Base-by-base conservation (phyloP, 2,329 filamentous ascomycete species). In the Waltergamsia citrina region DNA sequence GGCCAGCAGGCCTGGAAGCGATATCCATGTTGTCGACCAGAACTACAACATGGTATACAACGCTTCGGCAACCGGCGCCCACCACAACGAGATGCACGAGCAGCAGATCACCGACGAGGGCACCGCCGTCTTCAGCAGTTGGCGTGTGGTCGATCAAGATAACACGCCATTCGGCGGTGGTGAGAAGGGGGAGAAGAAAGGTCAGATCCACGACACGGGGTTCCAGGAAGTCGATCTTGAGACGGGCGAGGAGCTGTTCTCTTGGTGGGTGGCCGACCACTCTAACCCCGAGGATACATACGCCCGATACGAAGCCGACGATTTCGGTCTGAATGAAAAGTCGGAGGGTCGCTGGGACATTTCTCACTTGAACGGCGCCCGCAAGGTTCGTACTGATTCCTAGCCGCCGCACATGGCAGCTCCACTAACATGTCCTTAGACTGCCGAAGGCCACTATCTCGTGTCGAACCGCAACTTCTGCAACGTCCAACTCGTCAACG, bases 41-140 rank as follows among this genome's bases (percentile, higher is more conserved):
- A 43, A 41, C 18, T 65, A 65, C 41, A 49, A 58, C 23, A 43
- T 56, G 29, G 49, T 53, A 26, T 54, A 54, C 44, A 55, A 57
- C 19, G 48, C 63, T 12, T 60, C 53, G 2, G 59, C 59, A 3
- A 50, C 45, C 18, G 53, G 55, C 9, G 40, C 58, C 10, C 43
- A 43, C 8, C 54, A 53, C 17, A 52, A 51, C 7, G 58, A 68
- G 35, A 49, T 63, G 28, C 64, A 67, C 41, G 61, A 65, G 31
- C 57, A 65, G 37, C 46, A 51, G 12, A 44, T 67, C n/a, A 67
- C 63, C 2, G 36, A 48, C 1, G 46, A 60, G 33, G 56, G 54
- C 22, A 62, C 59, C 1, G 57, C 58, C 15, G 47, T 68, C 23
- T 54, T 66, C 44, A 58, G 57, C 7, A 56, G 58, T 29, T 67